Evolutionary conservation across 495 filamentous ascomycete species (phyloP).

Genomic region (Podospora pseudopauciseta): DNA sequence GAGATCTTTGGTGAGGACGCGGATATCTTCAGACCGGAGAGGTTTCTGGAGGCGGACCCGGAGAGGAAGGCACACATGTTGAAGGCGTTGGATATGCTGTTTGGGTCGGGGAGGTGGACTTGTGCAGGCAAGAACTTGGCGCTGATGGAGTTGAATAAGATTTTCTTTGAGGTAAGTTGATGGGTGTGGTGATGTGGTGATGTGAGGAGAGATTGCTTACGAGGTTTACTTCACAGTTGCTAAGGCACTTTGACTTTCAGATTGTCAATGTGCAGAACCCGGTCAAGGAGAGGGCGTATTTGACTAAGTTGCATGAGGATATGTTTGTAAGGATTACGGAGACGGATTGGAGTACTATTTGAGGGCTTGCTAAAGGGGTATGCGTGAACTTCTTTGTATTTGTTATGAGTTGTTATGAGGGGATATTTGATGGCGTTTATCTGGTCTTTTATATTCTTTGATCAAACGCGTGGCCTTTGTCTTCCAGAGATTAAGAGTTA

Average conservation of each 20-base stretch:
- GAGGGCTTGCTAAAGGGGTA: neutral
- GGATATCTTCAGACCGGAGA: slow-evolving; percentile 47
- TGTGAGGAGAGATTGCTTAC: neutral
- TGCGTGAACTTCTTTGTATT: no score
- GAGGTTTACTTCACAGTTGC: neutral
- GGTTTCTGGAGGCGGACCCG: slow-evolving; percentile 41
- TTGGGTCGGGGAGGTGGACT: slow-evolving; percentile 19
- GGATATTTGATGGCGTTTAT: no score
- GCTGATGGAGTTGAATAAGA: slow-evolving; percentile 19
- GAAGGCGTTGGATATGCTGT: slow-evolving; percentile 10
- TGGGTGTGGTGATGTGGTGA: neutral
- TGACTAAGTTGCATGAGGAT: neutral
- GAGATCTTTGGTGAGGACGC: slow-evolving; percentile 46
- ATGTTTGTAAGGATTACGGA: neutral
- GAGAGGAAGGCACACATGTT: neutral
- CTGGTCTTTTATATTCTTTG: no score
- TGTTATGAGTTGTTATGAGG: no score
- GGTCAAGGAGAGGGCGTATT: neutral
- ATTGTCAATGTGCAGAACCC: slow-evolving; percentile 4
- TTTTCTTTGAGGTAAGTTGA: slow-evolving; percentile 16
- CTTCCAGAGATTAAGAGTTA: no score
- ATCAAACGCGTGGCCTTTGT: no score
- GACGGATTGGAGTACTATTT: neutral
- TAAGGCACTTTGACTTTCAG: slow-evolving; percentile 21
- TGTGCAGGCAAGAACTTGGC: slow-evolving; percentile 20